These are phyloP conservation scores for Termitomyces sp. DNA, from an alignment of 768 basidiomycete species.

Conservation along the genomic window DNA sequence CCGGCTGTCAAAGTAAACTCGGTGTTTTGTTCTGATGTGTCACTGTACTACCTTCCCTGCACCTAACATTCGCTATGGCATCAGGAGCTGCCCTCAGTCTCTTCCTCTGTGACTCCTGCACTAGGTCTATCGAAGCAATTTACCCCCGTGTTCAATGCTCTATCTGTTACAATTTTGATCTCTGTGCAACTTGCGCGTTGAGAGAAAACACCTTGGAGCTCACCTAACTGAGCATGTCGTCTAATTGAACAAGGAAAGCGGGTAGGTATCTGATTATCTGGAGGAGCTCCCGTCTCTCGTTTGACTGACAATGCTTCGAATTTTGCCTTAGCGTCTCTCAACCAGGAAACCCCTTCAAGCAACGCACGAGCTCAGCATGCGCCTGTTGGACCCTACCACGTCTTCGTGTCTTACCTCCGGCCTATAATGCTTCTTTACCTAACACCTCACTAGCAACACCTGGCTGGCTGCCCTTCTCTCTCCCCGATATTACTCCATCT, in stretches of 20 bases:
- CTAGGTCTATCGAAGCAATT: neutral
- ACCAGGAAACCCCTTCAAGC: neutral
- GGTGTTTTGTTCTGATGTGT: too few relatives aligned
- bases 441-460: neutral
- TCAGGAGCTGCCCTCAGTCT: neutral
- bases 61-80: neutral
- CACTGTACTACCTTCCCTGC: too few relatives aligned
- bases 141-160: constrained; percentile 8
- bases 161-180: constrained; percentile 6
- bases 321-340: neutral
- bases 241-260: constrained; percentile 8
- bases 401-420: neutral
- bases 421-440: neutral
- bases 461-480: constrained; percentile 12
- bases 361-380: neutral
- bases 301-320: neutral
- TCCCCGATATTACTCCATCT: constrained; percentile 8
- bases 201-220: constrained; percentile 1
- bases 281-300: constrained; percentile 1
- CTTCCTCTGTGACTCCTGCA: neutral
- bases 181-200: constrained; percentile 9
- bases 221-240: constrained; percentile 1
- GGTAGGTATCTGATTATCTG: neutral
- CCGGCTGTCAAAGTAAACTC: too few relatives aligned
- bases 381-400: neutral